Evolutionary conservation across 257 asterid genomes (phyloP), one percentile per base, ranked within the genome.

Genomic region (Solanum infundibuliforme): DNA sequence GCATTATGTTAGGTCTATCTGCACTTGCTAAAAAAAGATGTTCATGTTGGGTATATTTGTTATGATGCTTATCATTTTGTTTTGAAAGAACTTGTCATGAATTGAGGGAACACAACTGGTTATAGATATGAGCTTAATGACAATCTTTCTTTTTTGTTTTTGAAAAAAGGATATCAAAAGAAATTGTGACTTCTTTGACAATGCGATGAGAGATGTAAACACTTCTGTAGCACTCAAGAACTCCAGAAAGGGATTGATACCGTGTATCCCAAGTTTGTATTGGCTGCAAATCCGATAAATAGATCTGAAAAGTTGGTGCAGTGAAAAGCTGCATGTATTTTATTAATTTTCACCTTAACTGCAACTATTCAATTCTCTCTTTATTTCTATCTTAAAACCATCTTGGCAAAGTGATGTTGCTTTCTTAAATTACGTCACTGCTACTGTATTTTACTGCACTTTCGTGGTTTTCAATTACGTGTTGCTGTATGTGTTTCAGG

Each of bases 401-500:
- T 72, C 39, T 52, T 73, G 38, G 46, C 25, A 74, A 18, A 46
- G 12, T 86, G 60, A 23, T 62, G 20, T 39, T 74, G 34, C 8
- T 48, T 34, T 86, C 68, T 34, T 86, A 8, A 48, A 46, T 76
- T 32, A 43, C 29, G 3, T 72, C 7, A 65, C 27, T 23, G 34
- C 27, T 27, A 18, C 39, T 81, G 39, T 29, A 29, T 14, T 81
- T 60, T 48, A 29, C 35, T 71, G 83, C 38, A 60, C 36, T 69
- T 83, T 55, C 72, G 74, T 71, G 32, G 62, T 43, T 31, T 41
- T 46, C 83, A 74, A 60, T 71, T 48, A 43, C n/a, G 32, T 27
- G 27, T n/a, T 75, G 9, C 14, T 68, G 35, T 86, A 66, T 87
- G 84, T 46, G 75, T 72, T 88, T 87, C 27, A 95, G 97, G 98